Percentiles rank a stretch among this genome's conserved stretches.
Evolutionary conservation across 306 rosid species (phyloP).

Genomic region (Lathyrus tuberosus): DNA sequence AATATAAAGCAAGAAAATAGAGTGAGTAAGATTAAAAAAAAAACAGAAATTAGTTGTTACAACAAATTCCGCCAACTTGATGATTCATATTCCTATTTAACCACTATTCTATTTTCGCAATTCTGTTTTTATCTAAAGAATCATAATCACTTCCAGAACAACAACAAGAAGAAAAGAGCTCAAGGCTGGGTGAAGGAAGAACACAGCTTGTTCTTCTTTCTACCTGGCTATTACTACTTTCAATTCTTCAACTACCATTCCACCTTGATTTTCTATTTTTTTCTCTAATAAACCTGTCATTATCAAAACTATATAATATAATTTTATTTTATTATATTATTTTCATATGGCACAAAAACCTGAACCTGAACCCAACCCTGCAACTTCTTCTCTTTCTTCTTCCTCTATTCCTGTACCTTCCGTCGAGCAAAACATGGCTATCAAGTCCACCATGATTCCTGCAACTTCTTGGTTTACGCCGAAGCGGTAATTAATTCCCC

Average conservation of each 20-base stretch:
- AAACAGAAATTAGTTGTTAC: no score
- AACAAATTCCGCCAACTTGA: no score
- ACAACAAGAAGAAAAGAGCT: slow-evolving; percentile 4
- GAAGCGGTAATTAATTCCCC: slow-evolving; percentile 50
- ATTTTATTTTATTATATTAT: neutral
- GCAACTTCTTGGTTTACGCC: slow-evolving; percentile 86
- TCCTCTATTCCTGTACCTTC: slow-evolving; percentile 14
- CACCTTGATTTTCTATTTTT: slow-evolving; percentile 25
- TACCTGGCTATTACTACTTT: neutral
- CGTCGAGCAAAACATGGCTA: slow-evolving; percentile 12
- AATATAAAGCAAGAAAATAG: no score
- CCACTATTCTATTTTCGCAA: no score
- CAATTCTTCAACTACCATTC: slow-evolving; percentile 22
- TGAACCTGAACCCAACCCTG: slow-evolving; percentile 15
- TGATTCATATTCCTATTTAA: no score
- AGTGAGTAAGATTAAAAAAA: no score
- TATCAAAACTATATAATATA: slow-evolving; percentile 6
- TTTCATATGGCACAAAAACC: slow-evolving; percentile 35
- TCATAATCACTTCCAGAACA: neutral
- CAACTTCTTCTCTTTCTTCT: slow-evolving; percentile 6
- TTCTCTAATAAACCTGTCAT: neutral
- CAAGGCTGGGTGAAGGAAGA: neutral
- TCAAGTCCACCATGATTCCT: slow-evolving; percentile 31
- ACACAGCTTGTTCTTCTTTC: neutral
- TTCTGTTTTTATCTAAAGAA: no score